Evolutionary conservation across 106 monocot genomes (phyloP), one percentile per base, ranked within the genome.

Genomic region (Phalaenopsis equestris): DNA sequence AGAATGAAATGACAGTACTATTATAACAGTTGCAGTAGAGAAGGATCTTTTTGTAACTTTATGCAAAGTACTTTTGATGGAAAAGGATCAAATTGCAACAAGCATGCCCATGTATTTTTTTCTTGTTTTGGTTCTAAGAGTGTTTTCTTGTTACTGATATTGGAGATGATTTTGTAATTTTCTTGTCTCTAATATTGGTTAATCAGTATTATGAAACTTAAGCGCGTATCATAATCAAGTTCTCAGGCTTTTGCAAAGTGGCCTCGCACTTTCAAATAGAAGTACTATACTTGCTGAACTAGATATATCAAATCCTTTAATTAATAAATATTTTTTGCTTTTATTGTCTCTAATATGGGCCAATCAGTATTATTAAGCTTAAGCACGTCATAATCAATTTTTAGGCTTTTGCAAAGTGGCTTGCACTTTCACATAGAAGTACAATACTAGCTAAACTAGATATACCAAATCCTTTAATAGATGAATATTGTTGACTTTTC

Each of bases 401-500:
- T 39, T 70, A 70, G 36, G 70, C 6, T 14, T 70, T 15, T 38
- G 14, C 5, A 70, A 39, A 39, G 38, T 70, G 38, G 38, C 5
- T 39, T 70, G 39, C 70, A 70, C 14, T 70, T 70, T 24, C 21
- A 21, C 21, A 14, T 61, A 10, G 5, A 19, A 61, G 8, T 21
- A 5, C 61, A 21, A n/a, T 23, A 61, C 61, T 61, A 21, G 61
- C 21, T 61, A 21, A 61, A 61, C 21, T 52, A 65, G 8, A 3
- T 39, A 38, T 70, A 15, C 39, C 39, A 38, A 39, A 70, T 70
- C 36, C 39, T 11, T 41, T 15, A 38, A 70, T 52, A 37, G 24
- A 76, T 77, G 8, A 65, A 6, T 61, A 42, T 64, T 47, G n/a
- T 11, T 84, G 42, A 80, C 83, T 43, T 72, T 82, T 14, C 76